These are phyloP conservation scores for Russula foetens DNA, from an alignment of 768 basidiomycete genomes.

Conservation along the genomic window DNA sequence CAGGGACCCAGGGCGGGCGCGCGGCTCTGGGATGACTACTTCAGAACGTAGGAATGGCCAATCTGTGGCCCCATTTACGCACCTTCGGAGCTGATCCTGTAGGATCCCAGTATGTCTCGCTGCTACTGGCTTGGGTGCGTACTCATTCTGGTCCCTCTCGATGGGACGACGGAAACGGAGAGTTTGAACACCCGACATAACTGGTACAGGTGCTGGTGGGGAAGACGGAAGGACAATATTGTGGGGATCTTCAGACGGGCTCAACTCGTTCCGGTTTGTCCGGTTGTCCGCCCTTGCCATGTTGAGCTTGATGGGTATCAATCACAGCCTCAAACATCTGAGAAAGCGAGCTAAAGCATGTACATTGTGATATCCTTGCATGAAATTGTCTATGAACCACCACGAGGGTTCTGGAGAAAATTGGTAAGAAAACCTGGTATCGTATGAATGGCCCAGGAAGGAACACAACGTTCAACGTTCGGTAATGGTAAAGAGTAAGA, in stretches of 20 bases:
- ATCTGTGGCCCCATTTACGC: constrained; percentile 5
- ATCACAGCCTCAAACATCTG: no score
- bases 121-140: constrained; percentile 18
- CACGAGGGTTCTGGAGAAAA: background rate
- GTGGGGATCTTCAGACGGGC: background rate
- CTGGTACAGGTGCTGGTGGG: background rate
- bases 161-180: constrained; percentile 29
- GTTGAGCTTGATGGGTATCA: no score
- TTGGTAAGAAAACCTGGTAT: constrained; percentile 4
- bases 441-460: background rate
- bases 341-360: background rate
- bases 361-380: background rate
- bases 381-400: background rate
- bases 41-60: constrained; percentile 7
- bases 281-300: no score
- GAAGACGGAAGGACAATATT: background rate
- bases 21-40: constrained; percentile 39
- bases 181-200: constrained; percentile 25
- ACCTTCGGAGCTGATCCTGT: constrained; percentile 77
- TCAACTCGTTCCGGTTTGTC: no score
- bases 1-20: constrained; percentile 77
- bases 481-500: background rate
- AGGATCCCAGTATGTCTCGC: constrained; percentile 58
- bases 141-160: constrained; percentile 19
- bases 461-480: background rate